Percentiles rank a stretch among this genome's conserved stretches.
Conservation (phyloP, 2,329 filamentous ascomycete genomes). For the Fusarium acutatum region DNA sequence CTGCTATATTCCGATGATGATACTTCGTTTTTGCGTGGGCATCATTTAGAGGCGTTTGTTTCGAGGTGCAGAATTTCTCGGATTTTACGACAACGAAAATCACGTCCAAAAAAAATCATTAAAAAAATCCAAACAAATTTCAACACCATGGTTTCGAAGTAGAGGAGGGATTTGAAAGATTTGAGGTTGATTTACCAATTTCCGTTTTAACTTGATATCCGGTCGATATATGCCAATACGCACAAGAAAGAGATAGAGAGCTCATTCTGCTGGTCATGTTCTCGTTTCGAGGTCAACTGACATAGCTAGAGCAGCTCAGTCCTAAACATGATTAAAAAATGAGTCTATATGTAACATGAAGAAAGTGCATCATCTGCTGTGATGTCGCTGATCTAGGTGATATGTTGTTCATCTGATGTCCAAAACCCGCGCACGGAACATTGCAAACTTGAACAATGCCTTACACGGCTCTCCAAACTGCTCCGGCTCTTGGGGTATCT, state of each 20-base stretch:
- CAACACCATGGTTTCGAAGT: slow-evolving; percentile 14
- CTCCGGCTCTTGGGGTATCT: slow-evolving; percentile 52
- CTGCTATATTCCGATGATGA: slow-evolving; percentile 8
- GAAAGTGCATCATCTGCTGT: slow-evolving; percentile 21
- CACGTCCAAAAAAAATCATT: background rate
- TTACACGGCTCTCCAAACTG: slow-evolving; percentile 57
- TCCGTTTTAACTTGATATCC: slow-evolving; percentile 21
- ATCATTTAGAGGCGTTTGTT: slow-evolving; percentile 40
- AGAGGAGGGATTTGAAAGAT: slow-evolving; percentile 21
- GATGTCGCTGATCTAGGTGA: slow-evolving; percentile 6
- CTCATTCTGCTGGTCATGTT: background rate
- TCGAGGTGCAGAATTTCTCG: slow-evolving; percentile 16
- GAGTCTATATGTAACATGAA: slow-evolving; percentile 16
- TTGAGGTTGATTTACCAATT: background rate
- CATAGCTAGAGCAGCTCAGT: slow-evolving; percentile 7
- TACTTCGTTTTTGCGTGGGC: slow-evolving; percentile 24
- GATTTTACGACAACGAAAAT: slow-evolving; percentile 19
- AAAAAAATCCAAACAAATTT: background rate
- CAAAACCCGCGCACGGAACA: background rate
- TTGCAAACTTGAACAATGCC: background rate
- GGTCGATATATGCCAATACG: slow-evolving; percentile 2
- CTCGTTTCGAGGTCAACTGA: background rate
- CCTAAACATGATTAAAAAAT: slow-evolving; percentile 5
- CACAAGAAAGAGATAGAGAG: background rate
- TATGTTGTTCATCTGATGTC: slow-evolving; percentile 5